Evolutionary conservation across 2,329 filamentous ascomycete genomes (phyloP).

Genomic region (Colletotrichum spaethianum): DNA sequence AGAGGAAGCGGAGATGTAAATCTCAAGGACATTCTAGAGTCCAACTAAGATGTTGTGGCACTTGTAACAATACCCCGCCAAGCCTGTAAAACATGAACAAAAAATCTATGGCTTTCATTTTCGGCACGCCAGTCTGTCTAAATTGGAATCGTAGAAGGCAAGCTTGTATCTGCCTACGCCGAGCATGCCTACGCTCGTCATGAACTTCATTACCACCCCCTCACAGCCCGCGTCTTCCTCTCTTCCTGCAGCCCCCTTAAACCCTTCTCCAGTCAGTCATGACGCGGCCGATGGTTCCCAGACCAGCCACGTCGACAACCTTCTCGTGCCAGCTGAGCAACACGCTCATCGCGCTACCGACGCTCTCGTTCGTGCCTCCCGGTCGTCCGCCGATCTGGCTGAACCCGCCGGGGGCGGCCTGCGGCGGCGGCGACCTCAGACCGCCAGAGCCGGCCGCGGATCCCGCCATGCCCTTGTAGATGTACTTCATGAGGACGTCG

Average conservation of each 20-base stretch:
- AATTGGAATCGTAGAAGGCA: not conserved
- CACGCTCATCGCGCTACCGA: constrained; percentile 94
- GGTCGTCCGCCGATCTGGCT: constrained; percentile 79
- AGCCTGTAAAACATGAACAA: constrained; percentile 29
- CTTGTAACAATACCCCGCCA: constrained; percentile 8
- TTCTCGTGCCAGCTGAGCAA: constrained; percentile 99
- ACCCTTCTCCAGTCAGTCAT: constrained; percentile 98
- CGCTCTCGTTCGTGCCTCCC: constrained; percentile 72
- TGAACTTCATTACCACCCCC: constrained; percentile 32
- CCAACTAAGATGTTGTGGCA: constrained; percentile 52
- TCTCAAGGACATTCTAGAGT: constrained; percentile 83
- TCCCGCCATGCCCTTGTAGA: constrained; percentile 91
- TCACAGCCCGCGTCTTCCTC: not conserved
- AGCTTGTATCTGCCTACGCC: not conserved
- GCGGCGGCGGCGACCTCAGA: constrained; percentile 71
- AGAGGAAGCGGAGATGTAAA: constrained; percentile 90
- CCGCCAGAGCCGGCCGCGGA: constrained; percentile 55
- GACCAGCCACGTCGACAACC: constrained; percentile 91
- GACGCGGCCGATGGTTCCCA: constrained; percentile 91
- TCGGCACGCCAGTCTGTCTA: constrained; percentile 34
- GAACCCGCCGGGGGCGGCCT: constrained; percentile 77
- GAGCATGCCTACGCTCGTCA: constrained; percentile 31
- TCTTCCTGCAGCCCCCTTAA: constrained; percentile 57
- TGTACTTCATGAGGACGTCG: constrained; percentile 97
- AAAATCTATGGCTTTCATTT: constrained; percentile 39